These are phyloP conservation scores for Phytophthora agathidicida DNA, from an alignment of 352 stramenopile species.

Conservation along the genomic window DNA sequence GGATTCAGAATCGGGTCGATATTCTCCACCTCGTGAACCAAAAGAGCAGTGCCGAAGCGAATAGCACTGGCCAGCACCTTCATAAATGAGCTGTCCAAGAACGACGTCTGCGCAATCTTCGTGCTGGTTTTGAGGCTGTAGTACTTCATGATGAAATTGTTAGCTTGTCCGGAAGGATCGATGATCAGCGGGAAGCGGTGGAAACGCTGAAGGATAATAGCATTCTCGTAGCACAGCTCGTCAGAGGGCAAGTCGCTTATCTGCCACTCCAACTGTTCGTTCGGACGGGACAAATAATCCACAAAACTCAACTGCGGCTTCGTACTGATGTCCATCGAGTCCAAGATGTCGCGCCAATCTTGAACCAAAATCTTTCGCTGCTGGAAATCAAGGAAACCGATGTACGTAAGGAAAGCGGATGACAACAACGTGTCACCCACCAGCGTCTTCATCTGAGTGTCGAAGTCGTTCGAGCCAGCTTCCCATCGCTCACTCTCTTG, in stretches of 20 bases:
- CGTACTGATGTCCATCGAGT: conserved; percentile 91
- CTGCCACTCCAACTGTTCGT: conserved; percentile 95
- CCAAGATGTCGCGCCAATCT: conserved; percentile 95
- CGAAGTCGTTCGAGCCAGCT: conserved; percentile 96
- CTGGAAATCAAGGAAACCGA: conserved; percentile 98
- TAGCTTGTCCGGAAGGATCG: conserved; percentile 98
- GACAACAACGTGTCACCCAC: conserved; percentile 97
- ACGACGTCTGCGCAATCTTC: conserved; percentile 98
- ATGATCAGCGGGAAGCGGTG: conserved; percentile 98
- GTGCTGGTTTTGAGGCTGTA: conserved; percentile 91
- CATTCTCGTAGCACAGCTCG: conserved; percentile 99
- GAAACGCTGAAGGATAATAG: conserved; percentile 98
- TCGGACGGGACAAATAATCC: conserved; percentile 96
- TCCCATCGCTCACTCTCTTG: conserved; percentile 99
- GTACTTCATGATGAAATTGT: conserved; percentile 98
- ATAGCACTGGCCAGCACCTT: conserved; percentile 99
- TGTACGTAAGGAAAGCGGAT: conserved; percentile 98
- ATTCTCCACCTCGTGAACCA: conserved; percentile 99
- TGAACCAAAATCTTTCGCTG: conserved; percentile 94
- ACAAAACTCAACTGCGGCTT: conserved; percentile 91
- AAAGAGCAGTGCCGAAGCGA: conserved; percentile 98
- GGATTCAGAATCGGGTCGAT: conserved; percentile 99
- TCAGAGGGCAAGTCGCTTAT: conserved; percentile 97
- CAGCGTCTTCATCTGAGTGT: conserved; percentile 96
- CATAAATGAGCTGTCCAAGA: conserved; percentile 99